Conservation (phyloP, 306 rosid genomes). For the Purshia tridentata region DNA sequence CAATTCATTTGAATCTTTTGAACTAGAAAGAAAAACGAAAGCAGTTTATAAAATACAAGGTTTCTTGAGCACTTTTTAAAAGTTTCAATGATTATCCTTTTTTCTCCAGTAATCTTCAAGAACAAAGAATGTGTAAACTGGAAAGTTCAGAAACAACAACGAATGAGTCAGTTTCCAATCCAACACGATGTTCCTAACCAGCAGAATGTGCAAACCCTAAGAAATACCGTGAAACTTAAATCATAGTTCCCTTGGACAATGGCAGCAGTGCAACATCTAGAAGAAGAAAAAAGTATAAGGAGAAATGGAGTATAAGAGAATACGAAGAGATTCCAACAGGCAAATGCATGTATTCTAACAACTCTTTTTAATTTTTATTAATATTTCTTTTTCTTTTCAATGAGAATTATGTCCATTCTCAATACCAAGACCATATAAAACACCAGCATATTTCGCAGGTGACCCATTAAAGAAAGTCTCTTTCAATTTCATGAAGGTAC, state of each 20-base stretch:
- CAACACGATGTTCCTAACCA: background rate
- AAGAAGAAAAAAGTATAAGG: background rate
- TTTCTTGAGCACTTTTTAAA: background rate
- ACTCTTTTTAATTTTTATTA: background rate
- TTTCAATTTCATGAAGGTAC: conserved; percentile 37
- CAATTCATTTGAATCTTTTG: background rate
- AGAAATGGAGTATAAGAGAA: background rate
- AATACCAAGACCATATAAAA: conserved; percentile 33
- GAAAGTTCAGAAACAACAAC: background rate
- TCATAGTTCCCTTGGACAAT: background rate
- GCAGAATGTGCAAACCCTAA: background rate
- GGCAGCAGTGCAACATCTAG: background rate
- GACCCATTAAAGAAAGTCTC: conserved; percentile 17
- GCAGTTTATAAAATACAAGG: background rate
- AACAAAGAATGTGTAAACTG: background rate
- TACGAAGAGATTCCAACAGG: background rate
- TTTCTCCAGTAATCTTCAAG: background rate
- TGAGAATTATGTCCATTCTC: conserved; percentile 3
- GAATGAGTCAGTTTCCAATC: too few species aligned
- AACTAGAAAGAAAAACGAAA: background rate
- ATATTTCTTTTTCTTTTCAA: conserved; percentile 12
- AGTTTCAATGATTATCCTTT: background rate
- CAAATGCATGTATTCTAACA: background rate
- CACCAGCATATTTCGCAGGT: conserved; percentile 33
- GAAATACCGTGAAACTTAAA: background rate